Conservation (phyloP, 371 early-diverging fungal species). For the Mucor velutinosus region DNA sequence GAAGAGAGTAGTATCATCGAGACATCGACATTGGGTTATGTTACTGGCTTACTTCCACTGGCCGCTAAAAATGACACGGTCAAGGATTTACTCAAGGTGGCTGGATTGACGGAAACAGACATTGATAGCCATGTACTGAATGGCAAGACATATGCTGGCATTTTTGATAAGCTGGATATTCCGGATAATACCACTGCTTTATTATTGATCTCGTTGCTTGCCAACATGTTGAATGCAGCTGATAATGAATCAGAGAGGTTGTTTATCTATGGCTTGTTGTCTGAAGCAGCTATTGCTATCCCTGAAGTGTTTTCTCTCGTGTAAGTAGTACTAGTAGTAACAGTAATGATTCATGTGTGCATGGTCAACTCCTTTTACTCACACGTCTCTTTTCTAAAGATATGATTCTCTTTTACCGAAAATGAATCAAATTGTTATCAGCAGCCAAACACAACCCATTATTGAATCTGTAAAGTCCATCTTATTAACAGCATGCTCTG, state of each 20-base stretch:
- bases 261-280: slow-evolving; percentile 80
- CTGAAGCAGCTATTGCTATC: slow-evolving; percentile 70
- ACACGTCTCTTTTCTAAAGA: slow-evolving; percentile 22
- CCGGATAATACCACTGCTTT: slow-evolving; percentile 67
- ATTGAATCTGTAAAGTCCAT: slow-evolving; percentile 73
- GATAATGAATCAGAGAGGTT: slow-evolving; percentile 82
- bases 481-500: slow-evolving; percentile 69
- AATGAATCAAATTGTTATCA: slow-evolving; percentile 71
- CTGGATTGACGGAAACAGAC: slow-evolving; percentile 49
- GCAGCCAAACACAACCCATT: slow-evolving; percentile 65
- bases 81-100: slow-evolving; percentile 58
- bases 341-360: background rate
- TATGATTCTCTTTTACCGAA: slow-evolving; percentile 70
- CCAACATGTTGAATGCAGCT: slow-evolving; percentile 76
- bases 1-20: slow-evolving; percentile 43
- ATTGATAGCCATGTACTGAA: slow-evolving; percentile 39
- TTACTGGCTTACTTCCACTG: slow-evolving; percentile 69
- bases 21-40: slow-evolving; percentile 66
- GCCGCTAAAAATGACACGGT: slow-evolving; percentile 63
- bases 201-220: slow-evolving; percentile 70
- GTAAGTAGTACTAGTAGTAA: slow-evolving; percentile 43
- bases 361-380: background rate
- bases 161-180: slow-evolving; percentile 66
- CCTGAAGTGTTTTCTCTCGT: slow-evolving; percentile 78
- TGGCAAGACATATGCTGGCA: slow-evolving; percentile 51